Evolutionary conservation across 139 green algal genomes (phyloP).

Genomic region (Tetraselmis striata): DNA sequence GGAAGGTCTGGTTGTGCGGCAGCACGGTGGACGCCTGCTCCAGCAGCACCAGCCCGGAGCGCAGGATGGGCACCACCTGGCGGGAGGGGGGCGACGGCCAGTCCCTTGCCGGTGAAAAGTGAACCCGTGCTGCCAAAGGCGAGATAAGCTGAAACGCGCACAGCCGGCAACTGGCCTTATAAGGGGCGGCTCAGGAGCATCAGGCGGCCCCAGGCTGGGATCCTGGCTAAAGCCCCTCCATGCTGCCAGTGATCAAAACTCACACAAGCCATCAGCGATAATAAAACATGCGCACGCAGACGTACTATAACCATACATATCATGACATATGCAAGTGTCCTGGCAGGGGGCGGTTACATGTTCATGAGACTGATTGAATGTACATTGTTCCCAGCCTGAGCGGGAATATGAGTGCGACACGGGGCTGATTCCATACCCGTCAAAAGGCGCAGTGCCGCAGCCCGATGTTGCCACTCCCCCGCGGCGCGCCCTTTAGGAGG

Average conservation of each 20-base stretch:
- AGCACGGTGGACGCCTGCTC: conserved; percentile 74
- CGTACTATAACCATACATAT: no score
- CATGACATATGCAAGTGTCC: no score
- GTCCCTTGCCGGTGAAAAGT: not conserved
- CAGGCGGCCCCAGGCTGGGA: no score
- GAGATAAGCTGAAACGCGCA: not conserved
- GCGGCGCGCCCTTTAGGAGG: no score
- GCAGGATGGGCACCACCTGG: conserved; percentile 83
- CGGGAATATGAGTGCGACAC: no score
- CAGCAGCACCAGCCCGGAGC: conserved; percentile 79
- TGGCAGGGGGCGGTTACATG: no score
- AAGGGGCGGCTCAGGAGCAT: not conserved
- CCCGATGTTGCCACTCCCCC: not conserved
- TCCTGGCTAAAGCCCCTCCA: not conserved
- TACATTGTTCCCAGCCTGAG: no score
- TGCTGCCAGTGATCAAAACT: not conserved
- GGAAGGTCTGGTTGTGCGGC: conserved; percentile 71
- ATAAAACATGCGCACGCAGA: no score
- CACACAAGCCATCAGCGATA: no score
- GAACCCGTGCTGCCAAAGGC: not conserved
- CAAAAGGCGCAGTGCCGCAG: not conserved
- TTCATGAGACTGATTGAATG: no score
- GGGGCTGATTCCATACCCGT: no score
- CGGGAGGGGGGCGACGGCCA: no score
- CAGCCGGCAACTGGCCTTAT: not conserved